Conservation (phyloP, 208 protist genomes). For the Crithidia thermophila region DNA sequence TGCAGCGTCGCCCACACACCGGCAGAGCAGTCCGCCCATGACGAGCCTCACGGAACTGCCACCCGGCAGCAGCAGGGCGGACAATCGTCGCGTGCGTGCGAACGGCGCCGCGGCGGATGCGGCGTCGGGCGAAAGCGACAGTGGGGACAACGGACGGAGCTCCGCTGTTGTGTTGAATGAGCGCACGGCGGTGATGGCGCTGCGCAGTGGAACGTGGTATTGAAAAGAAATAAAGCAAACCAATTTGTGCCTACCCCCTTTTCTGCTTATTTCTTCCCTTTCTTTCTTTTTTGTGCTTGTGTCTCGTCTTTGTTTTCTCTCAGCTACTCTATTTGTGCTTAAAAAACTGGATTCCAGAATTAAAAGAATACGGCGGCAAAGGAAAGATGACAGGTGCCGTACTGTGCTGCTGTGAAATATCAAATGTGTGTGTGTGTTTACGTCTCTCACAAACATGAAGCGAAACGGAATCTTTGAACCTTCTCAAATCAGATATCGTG, state of each 20-base stretch:
- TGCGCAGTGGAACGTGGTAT: slow-evolving; percentile 6
- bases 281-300: slow-evolving; percentile 15
- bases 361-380: too few species aligned
- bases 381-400: too few species aligned
- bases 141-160: not conserved
- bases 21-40: not conserved
- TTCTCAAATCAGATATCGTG: too few species aligned
- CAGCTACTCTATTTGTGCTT: not conserved
- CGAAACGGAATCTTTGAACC: too few species aligned
- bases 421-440: too few species aligned
- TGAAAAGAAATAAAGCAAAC: too few species aligned
- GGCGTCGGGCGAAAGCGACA: not conserved
- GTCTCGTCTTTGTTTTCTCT: not conserved
- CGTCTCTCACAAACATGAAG: too few species aligned
- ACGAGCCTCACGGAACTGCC: not conserved
- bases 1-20: not conserved
- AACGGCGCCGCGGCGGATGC: not conserved
- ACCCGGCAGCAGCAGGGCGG: not conserved
- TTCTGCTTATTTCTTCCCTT: not conserved
- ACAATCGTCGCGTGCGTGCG: not conserved
- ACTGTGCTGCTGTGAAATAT: too few species aligned
- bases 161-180: slow-evolving; percentile 22
- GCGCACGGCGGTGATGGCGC: slow-evolving; percentile 22
- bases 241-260: too few species aligned
- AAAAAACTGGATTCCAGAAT: too few species aligned